These are phyloP conservation scores for Echium plantagineum DNA, from an alignment of 257 asterid genomes.

Conservation along the genomic window DNA sequence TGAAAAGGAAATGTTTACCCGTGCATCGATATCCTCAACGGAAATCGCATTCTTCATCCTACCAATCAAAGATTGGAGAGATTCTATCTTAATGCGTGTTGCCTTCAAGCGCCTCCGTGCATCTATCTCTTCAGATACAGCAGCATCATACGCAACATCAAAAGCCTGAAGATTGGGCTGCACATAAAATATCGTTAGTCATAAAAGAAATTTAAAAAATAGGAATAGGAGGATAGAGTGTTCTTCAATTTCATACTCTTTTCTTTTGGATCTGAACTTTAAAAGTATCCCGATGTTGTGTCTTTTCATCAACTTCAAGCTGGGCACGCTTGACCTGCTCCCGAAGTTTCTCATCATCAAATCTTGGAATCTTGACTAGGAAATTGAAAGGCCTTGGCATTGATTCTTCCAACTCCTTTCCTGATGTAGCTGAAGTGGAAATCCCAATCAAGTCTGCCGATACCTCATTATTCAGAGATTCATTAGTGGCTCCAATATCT, in stretches of 20 bases:
- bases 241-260: conserved; percentile 33
- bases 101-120: conserved; percentile 51
- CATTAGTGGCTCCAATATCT: conserved; percentile 23
- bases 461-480: conserved; percentile 18
- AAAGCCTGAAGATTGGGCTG: conserved; percentile 61
- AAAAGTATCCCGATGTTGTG: conserved; percentile 55
- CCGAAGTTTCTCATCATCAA: conserved; percentile 44
- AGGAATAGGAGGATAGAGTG: not conserved
- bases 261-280: conserved; percentile 56
- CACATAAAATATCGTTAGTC: conserved; percentile 1
- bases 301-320: conserved; percentile 66
- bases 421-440: conserved; percentile 23
- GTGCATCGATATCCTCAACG: conserved; percentile 60
- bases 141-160: conserved; percentile 61
- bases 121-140: conserved; percentile 48
- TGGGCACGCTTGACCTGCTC: conserved; percentile 58
- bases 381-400: conserved; percentile 44
- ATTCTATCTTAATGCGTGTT: conserved; percentile 73
- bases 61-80: conserved; percentile 60
- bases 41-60: conserved; percentile 91
- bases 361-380: conserved; percentile 55
- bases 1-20: conserved; percentile 31
- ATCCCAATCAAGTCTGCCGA: conserved; percentile 28
- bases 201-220: too few species aligned
- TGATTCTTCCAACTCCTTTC: conserved; percentile 20